Evolutionary conservation across 2,329 filamentous ascomycete genomes (phyloP).

Genomic region (Dothidotthia symphoricarpi): DNA sequence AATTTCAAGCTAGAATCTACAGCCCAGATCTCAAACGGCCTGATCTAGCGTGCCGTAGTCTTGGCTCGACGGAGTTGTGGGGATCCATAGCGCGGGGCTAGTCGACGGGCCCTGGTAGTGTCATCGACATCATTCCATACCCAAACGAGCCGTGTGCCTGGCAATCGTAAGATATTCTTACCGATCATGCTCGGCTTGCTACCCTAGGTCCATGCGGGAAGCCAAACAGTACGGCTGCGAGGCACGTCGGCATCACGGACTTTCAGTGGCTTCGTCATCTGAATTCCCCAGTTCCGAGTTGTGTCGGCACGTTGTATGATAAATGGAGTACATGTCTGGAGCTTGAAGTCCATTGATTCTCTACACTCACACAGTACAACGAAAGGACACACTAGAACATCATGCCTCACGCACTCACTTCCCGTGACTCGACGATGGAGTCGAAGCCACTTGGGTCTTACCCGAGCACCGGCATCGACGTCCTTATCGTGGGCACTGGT

Average conservation of each 20-base stretch:
- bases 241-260: constrained; percentile 12
- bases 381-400: constrained; percentile 6
- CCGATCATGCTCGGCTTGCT: no score
- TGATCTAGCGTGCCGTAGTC: constrained; percentile 14
- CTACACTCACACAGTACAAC: constrained; percentile 4
- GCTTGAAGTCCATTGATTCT: constrained; percentile 4
- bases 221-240: constrained; percentile 7
- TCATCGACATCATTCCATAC: constrained; percentile 16
- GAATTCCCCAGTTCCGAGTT: constrained; percentile 4
- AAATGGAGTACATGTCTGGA: no score
- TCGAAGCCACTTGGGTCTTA: constrained; percentile 55
- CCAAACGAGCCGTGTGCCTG: constrained; percentile 11
- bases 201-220: background rate
- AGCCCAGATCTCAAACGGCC: background rate
- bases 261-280: constrained; percentile 22
- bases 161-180: constrained; percentile 4
- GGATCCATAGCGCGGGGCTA: constrained; percentile 31
- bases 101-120: constrained; percentile 10
- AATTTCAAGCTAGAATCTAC: background rate
- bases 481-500: constrained; percentile 43
- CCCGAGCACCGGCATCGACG: constrained; percentile 43
- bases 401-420: constrained; percentile 46
- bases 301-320: no score
- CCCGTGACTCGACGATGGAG: constrained; percentile 49
- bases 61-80: constrained; percentile 31